Evolutionary conservation across 352 stramenopile species (phyloP), one percentile per base, ranked within the genome.

Genomic region (Saprolegnia parasitica): DNA sequence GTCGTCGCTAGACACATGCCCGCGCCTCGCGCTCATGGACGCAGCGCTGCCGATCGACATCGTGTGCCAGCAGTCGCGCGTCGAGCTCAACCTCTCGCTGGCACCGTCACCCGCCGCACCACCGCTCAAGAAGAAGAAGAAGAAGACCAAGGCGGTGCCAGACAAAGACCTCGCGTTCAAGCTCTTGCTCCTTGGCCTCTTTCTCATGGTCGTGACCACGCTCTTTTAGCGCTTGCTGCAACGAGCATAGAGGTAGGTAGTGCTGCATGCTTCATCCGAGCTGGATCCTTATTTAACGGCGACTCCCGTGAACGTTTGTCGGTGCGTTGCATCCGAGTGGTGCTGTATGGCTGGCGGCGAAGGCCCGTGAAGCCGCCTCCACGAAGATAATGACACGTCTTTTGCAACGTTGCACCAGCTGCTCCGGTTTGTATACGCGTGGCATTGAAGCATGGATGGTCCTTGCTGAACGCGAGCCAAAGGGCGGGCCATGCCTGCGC

Each of bases 131-230:
- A 60, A 60, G 35, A 60, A 60, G 52, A 60, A 60, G 35, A 60
- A 60, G 20, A 60, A 60, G 52, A 60, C 52, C 52, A 60, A 60
- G 52, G 20, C 24, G 11, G 35, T 24, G 16, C 52, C 52, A 42
- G 52, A 60, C 35, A 60, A 60, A 60, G 24, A 60, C 52, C 20
- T 60, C 11, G 52, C 52, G 13, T 60, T 60, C 35, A 60, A 60
- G 20, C 20, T 60, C 11, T 24, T 60, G 20, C 35, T 60, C 16
- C 52, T 60, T 9, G 52, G 52, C 3, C 52, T 60, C 20, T 35
- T 40, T 9, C 52, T 60, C 35, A 60, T 60, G 52, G 52, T 60
- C 35, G 24, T 60, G 11, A 60, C 52, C 13, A 60, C 52, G 52
- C 52, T 60, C 16, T 60, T 60, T 24, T 60, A 42, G 24, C 35